Base-by-base conservation (phyloP, 1,284 basidiomycete species). In the Apiotrichum gracile region DNA sequence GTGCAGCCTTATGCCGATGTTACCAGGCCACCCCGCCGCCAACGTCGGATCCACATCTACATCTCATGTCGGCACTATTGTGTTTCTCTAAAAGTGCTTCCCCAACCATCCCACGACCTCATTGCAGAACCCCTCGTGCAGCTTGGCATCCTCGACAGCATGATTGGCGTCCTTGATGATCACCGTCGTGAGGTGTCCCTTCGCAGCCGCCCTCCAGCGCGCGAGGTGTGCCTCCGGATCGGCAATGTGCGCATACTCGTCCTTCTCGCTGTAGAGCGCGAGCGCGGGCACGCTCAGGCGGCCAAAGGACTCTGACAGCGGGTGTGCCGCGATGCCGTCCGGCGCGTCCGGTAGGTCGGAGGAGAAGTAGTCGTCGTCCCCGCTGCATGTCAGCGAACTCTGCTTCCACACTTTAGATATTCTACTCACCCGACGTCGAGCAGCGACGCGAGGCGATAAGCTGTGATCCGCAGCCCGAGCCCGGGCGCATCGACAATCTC, bases 291-390 rank as follows among this genome's bases (percentile, higher is more conserved):
- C 57, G 2, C 61, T 33, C 14, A 77, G 61, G 16, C 38, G 55
- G 9, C 72, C 74, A 46, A 77, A 77, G 0, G 70, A 69, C 21
- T 54, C 49, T 7, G 58, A 58, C 22, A 75, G 67, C 5, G 73
- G 72, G 39, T 72, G 74, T n/a, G 48, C 39, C 53, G 62, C 64
- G 13, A 50, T 40, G 7, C 51, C 47, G 25, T 61, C 52, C 6
- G 61, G 41, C 6, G 55, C 22, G 19, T 51, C 22, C 3, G 75
- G 75, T 9, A 74, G 49, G 54, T 74, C 70, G 19, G 61, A 52
- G 31, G 70, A 73, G 65, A 76, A 76, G 61, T 70, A 75, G 58
- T 76, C 75, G 61, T 76, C 75, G 60, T 75, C 69, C 2, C 75
- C 75, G 13, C 73, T 74, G 19, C n/a, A 13, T 3, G 50, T 40